These are phyloP conservation scores for Phycomyces blakesleeanus DNA, from an alignment of 192 early-diverging fungal species.

Conservation along the genomic window DNA sequence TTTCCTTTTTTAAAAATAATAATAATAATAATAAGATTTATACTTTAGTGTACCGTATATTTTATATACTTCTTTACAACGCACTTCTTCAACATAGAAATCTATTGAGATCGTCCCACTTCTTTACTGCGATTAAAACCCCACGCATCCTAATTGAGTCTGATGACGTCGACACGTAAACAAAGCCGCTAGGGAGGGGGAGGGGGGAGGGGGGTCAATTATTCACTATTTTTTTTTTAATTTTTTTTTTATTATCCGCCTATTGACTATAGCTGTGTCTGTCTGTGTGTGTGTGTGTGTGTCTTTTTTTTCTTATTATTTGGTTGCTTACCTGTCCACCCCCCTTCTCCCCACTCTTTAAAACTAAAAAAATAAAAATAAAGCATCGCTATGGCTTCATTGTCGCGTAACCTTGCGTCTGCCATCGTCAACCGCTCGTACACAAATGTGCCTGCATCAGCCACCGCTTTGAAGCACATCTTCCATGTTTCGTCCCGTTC, in stretches of 20 bases:
- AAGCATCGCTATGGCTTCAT: conserved; percentile 41
- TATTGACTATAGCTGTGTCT: too few relatives aligned
- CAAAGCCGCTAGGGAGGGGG: background rate
- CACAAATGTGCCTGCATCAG: conserved; percentile 41
- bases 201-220: too few relatives aligned
- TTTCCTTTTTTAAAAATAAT: too few relatives aligned
- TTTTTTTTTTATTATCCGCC: too few relatives aligned
- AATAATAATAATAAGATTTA: too few relatives aligned
- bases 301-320: background rate
- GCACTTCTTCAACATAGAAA: too few relatives aligned
- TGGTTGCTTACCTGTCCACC: background rate
- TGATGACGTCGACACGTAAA: conserved; percentile 7
- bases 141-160: background rate
- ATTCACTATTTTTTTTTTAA: too few relatives aligned
- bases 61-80: too few relatives aligned
- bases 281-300: too few relatives aligned
- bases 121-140: background rate
- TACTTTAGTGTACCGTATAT: too few relatives aligned
- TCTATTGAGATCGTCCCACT: background rate
- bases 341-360: conserved; percentile 26
- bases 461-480: conserved; percentile 40
- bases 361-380: background rate
- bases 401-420: conserved; percentile 44
- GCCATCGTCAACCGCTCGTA: conserved; percentile 50
- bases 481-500: conserved; percentile 37